Evolutionary conservation across 2,329 filamentous ascomycete species (phyloP).

Genomic region (Chaetomiaceae sp.): DNA sequence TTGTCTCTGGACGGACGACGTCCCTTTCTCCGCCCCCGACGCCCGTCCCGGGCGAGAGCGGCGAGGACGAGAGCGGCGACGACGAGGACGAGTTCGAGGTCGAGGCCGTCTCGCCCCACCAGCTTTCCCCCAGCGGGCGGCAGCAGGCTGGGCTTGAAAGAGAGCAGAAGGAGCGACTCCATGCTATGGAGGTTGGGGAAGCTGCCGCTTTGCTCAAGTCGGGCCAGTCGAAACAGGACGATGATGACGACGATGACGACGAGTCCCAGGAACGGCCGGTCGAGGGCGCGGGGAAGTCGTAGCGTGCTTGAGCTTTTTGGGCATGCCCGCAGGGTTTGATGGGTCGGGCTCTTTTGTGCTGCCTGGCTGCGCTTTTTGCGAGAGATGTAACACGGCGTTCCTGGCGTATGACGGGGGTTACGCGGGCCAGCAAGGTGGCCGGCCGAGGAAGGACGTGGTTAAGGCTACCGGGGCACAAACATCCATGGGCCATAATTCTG

Average conservation of each 20-base stretch:
- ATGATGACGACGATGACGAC: conserved; percentile 29
- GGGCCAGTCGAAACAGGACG: conserved; percentile 22
- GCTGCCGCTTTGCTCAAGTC: conserved; percentile 44
- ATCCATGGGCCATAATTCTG: too few species aligned
- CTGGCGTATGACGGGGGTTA: background rate
- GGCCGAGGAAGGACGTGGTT: too few species aligned
- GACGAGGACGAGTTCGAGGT: conserved; percentile 41
- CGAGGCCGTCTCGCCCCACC: conserved; percentile 35
- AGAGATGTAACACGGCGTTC: background rate
- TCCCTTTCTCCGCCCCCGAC: conserved; percentile 22
- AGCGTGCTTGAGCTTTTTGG: too few species aligned
- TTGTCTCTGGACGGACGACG: conserved; percentile 2
- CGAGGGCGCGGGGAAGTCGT: background rate
- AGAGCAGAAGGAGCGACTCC: conserved; percentile 50
- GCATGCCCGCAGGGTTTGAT: too few species aligned
- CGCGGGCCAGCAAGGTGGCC: too few species aligned
- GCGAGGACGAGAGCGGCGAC: conserved; percentile 42
- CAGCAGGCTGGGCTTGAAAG: conserved; percentile 38
- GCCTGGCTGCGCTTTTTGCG: too few species aligned
- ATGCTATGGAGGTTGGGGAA: conserved; percentile 57
- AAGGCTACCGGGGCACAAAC: too few species aligned
- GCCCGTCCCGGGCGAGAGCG: conserved; percentile 30
- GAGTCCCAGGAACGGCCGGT: conserved; percentile 18
- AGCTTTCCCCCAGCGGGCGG: conserved; percentile 34
- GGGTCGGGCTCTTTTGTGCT: too few species aligned